Percentiles rank a stretch among this genome's conserved stretches.
These are phyloP conservation scores for Biancaea sappan DNA, from an alignment of 306 rosid species.

Conservation along the genomic window DNA sequence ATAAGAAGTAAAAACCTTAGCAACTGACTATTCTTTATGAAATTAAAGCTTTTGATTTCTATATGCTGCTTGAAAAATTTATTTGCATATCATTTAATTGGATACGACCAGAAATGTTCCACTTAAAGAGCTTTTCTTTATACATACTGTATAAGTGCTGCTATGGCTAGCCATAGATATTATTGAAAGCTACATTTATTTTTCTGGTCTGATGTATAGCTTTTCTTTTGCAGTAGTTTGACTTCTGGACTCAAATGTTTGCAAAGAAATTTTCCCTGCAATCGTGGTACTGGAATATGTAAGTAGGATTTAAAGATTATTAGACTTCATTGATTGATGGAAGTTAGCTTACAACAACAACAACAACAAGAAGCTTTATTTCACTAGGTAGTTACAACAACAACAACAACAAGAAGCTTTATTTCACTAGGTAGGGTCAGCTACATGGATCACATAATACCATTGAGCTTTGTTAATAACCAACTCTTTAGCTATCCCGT, in stretches of 20 bases:
- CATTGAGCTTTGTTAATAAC: too few species aligned
- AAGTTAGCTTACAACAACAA: neutral
- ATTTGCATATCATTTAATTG: neutral
- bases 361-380: too few species aligned
- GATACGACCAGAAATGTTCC: neutral
- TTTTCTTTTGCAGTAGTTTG: constrained; percentile 53
- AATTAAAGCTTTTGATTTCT: neutral
- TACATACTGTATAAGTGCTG: neutral
- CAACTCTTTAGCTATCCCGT: too few species aligned
- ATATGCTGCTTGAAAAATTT: neutral
- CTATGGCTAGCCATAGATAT: neutral
- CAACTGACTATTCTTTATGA: too few species aligned
- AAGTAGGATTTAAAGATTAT: constrained; percentile 39
- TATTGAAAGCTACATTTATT: neutral
- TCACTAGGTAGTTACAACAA: too few species aligned
- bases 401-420: too few species aligned
- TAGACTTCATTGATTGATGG: neutral
- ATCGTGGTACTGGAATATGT: constrained; percentile 58
- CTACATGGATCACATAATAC: too few species aligned
- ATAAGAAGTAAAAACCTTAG: too few species aligned
- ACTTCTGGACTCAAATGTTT: constrained; percentile 73
- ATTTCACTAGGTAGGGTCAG: too few species aligned
- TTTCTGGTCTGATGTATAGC: neutral
- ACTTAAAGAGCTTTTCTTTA: neutral
- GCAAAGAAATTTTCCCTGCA: constrained; percentile 70